phyloP scores from a whole-genome alignment of 2,329 filamentous ascomycete genomes.

The Beauveria sp. region DNA sequence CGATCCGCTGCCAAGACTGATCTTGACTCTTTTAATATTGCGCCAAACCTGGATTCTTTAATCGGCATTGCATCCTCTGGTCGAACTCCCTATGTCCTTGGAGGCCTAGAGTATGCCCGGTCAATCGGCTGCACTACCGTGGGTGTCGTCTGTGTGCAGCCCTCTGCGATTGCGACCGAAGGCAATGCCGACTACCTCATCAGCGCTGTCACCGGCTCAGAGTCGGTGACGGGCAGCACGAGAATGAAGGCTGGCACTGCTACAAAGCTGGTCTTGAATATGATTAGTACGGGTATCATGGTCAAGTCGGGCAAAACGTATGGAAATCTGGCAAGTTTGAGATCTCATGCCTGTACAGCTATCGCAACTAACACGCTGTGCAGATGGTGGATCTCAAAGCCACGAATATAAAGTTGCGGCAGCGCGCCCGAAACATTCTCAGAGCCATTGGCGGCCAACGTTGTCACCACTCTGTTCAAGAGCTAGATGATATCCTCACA shows the following conservation, averaged over 20 bases:
- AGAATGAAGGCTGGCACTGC: slow-evolving; percentile 37
- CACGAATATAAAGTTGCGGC: slow-evolving; percentile 29
- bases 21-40: slow-evolving; percentile 22
- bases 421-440: slow-evolving; percentile 19
- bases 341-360: slow-evolving; percentile 8
- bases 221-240: slow-evolving; percentile 38
- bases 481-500: slow-evolving; percentile 15
- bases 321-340: slow-evolving; percentile 28
- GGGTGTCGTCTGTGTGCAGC: slow-evolving; percentile 29
- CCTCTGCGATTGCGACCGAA: slow-evolving; percentile 20
- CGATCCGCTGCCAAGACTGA: slow-evolving; percentile 22
- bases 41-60: slow-evolving; percentile 26
- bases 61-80: slow-evolving; percentile 36
- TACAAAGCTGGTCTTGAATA: slow-evolving; percentile 34
- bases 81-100: slow-evolving; percentile 34
- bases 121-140: slow-evolving; percentile 28
- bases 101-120: slow-evolving; percentile 24
- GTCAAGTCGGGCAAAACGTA: slow-evolving; percentile 34
- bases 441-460: slow-evolving; percentile 13
- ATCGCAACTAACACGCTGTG: background rate
- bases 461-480: slow-evolving; percentile 15
- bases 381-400: slow-evolving; percentile 29
- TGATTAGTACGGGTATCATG: slow-evolving; percentile 36
- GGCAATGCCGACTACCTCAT: slow-evolving; percentile 24
- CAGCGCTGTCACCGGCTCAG: slow-evolving; percentile 31